A percentile compares a stretch with the other conserved stretches of the same genome.
Evolutionary conservation across 2,329 filamentous ascomycete species (phyloP).

Genomic region (Claviceps fusiformis): DNA sequence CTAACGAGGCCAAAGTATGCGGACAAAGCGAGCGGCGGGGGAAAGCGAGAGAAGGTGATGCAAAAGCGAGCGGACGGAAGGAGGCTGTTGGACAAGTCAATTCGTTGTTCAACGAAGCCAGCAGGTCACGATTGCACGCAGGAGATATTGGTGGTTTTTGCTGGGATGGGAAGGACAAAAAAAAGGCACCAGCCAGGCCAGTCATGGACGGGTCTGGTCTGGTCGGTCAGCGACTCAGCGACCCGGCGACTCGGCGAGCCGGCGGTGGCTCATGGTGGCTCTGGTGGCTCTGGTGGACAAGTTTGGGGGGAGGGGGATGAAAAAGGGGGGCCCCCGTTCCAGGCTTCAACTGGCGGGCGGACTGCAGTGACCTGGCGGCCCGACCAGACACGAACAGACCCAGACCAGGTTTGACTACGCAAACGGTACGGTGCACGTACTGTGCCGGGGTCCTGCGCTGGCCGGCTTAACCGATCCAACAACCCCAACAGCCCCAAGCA

Average conservation of each 20-base stretch:
- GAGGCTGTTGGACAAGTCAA: not conserved
- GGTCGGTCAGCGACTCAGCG: not conserved
- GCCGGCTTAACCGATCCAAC: too few species aligned
- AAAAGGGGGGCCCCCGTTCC: not conserved
- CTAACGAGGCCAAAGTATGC: not conserved
- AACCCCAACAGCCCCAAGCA: not conserved
- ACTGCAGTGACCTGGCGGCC: too few species aligned
- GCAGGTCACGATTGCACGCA: not conserved
- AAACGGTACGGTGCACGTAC: not conserved
- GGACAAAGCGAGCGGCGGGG: conserved; percentile 5
- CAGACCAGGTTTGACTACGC: not conserved
- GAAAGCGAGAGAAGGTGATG: not conserved
- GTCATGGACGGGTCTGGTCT: not conserved
- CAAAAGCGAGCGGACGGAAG: not conserved
- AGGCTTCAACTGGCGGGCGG: too few species aligned
- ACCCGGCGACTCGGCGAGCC: not conserved
- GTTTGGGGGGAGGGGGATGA: too few species aligned
- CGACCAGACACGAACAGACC: too few species aligned
- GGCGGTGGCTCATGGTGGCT: not conserved
- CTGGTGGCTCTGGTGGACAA: too few species aligned
- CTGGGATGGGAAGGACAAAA: not conserved
- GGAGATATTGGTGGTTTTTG: not conserved
- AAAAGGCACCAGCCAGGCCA: not conserved
- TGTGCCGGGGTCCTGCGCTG: not conserved
- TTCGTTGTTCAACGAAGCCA: too few species aligned